Base-by-base conservation (phyloP, 2,329 filamentous ascomycete species). In the Nannizziopsis arthrosporioides region DNA sequence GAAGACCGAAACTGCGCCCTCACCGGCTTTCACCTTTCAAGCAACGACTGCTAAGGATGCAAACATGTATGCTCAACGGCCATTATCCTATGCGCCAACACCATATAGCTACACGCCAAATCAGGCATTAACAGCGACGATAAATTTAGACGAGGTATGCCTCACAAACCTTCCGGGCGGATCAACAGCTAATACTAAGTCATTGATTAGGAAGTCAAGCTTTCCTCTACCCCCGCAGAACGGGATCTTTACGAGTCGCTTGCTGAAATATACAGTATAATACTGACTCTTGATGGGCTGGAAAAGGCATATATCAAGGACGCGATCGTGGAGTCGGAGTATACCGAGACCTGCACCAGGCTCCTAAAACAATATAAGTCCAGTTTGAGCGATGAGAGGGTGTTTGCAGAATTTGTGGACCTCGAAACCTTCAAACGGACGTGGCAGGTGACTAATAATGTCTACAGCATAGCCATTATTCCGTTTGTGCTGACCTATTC, bases 281-380 rank as follows among this genome's bases (percentile, higher is more conserved):
- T 98, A 34, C 78, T 95, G 53, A 96, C 92, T 0, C 74, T 98
- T 2, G 92, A 98, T 63, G 88, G 93, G 54, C 77, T 98, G 1
- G 92, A 98, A 61, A 94, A 93, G 65, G 93, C 90, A 0, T 98
- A 94, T 62, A 78, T 98, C 35, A 93, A 94, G 62, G 92, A 98
- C 73, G 90, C 88, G 17, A 83, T 98, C 44, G 79, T 84, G 5
- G 92, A 96, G 67, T 75, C 76, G 45, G 90, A 95, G 60, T 98
- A 98, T 66, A 94, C 89, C 1, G 92, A 96, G 62, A 94, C 92
- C 55, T 98, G 93, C 73, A 85, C 89, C 62, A 80, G 92, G 35
- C 78, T 94, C 51, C 68, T 98, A 58, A 93, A 94, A 68, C 92
- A 98, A 70, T 98, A 98, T 73, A 94, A 90, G 66, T 93, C 88